Base-by-base conservation (phyloP, 2,329 filamentous ascomycete genomes). In the Beauveria australis region DNA sequence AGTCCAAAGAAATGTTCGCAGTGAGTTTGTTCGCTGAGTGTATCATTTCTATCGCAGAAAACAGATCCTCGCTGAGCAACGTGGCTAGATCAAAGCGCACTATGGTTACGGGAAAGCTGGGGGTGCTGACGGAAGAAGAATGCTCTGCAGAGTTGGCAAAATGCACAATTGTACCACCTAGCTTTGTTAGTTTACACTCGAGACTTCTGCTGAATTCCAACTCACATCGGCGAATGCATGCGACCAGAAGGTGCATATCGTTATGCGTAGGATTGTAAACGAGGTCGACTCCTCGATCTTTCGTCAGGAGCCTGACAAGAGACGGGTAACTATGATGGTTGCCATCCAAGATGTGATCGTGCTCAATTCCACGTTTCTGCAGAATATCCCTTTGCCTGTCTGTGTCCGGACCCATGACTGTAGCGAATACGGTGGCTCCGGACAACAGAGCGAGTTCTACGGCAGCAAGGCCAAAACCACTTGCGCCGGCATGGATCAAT, bases 201-300 rank as follows among this genome's bases (percentile, higher is more conserved):
- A 47, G 5, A 19, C 14, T 8, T 66, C 69, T 4, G 30, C 24
- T 18, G 12, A 24, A 16, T 14, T 47, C 2, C 16, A 68, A 68
- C 73, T 67, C 69, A 73, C 76, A 70, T 26, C 63, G 67, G 41
- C 71, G 69, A 26, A 78, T 70, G 47, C 74, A 77, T 44, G 69
- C 65, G 16, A 70, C 65, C 59, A 69, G 73, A 3, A 66, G 61
- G 3, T 72, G 69, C 4, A 72, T 56, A 41, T 73, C 64, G 9
- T 71, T 66, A 53, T 73, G 73, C 0, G 78, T 76, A 0, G 79
- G 71, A 63, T 80, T 79, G 56, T 80, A 79, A 1, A 81, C 69
- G 3, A 80, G 62, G 49, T 81, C 75, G 2, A 79, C 67, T 14
- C 73, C 73, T 33, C 63, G 64, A 3, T 66, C 68, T 16, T 62